A percentile compares a stretch with the other conserved stretches of the same genome.
These are phyloP conservation scores for Cotoneaster glaucophyllus DNA, from an alignment of 306 rosid genomes.

Conservation along the genomic window DNA sequence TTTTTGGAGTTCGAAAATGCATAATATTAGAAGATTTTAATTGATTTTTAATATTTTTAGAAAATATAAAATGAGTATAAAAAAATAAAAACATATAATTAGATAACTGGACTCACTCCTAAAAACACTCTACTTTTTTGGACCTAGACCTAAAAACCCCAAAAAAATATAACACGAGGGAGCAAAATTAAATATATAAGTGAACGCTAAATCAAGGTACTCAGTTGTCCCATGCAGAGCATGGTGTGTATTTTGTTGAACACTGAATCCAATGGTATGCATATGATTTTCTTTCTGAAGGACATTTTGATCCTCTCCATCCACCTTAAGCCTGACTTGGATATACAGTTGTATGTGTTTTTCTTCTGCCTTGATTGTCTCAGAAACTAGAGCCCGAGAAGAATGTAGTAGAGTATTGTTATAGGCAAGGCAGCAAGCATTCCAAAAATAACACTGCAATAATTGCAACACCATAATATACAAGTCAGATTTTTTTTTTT, in stretches of 20 bases:
- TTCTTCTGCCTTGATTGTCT: constrained; percentile 12
- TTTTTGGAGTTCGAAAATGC: no score
- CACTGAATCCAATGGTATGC: constrained; percentile 40
- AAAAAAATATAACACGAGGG: no score
- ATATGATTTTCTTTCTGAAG: constrained; percentile 10
- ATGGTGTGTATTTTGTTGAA: constrained; percentile 6
- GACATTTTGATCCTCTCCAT: constrained; percentile 1
- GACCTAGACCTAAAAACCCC: no score
- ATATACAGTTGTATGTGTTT: constrained; percentile 6
- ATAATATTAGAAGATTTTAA: no score
- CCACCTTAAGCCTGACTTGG: constrained; percentile 37
- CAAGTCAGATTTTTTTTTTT: not conserved
- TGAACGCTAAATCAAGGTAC: not conserved
- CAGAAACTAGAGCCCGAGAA: constrained; percentile 53
- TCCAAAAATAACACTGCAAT: constrained; percentile 79
- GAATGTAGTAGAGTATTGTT: constrained; percentile 72
- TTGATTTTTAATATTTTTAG: no score
- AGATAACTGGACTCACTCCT: no score
- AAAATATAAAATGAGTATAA: no score
- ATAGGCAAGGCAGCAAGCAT: constrained; percentile 83
- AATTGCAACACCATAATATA: not conserved
- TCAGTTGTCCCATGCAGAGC: constrained; percentile 14
- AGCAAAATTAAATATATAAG: not conserved
- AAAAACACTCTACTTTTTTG: no score
- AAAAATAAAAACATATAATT: no score